A percentile compares a stretch with the other conserved stretches of the same genome.
Conservation (phyloP, 345 rosid species). For the Acer campestre region DNA sequence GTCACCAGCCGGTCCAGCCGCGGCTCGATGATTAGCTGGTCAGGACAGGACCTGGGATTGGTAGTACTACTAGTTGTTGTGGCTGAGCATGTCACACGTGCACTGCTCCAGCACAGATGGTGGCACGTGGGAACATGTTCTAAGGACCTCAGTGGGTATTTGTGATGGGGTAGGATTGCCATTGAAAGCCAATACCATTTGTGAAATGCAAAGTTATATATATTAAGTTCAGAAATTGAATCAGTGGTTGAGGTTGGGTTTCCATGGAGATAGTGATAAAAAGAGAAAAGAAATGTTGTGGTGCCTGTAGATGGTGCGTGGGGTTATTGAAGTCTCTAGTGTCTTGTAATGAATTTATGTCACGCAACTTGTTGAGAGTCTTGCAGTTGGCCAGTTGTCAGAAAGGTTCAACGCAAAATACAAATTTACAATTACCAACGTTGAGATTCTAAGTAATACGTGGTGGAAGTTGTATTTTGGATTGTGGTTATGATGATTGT, state of each 20-base stretch:
- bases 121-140: constrained; percentile 24
- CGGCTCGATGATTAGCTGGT: constrained; percentile 30
- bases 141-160: constrained; percentile 35
- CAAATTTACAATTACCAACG: too few species aligned
- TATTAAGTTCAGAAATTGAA: constrained; percentile 17
- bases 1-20: constrained; percentile 19
- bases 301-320: constrained; percentile 47
- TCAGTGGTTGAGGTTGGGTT: constrained; percentile 22
- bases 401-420: not conserved
- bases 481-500: too few species aligned
- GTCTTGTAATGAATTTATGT: not conserved
- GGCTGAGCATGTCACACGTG: constrained; percentile 31
- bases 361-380: not conserved
- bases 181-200: constrained; percentile 27
- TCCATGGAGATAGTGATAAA: not conserved
- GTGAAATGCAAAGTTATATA: not conserved
- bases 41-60: constrained; percentile 33
- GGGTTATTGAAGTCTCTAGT: constrained; percentile 37
- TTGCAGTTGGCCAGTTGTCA: not conserved
- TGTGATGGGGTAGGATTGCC: constrained; percentile 56
- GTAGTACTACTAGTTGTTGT: constrained; percentile 48
- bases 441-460: too few species aligned
- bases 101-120: not conserved
- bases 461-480: too few species aligned
- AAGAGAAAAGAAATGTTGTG: constrained; percentile 29